These are phyloP conservation scores for Leccinum disarticulatum DNA, from an alignment of 768 basidiomycete genomes.

Conservation along the genomic window DNA sequence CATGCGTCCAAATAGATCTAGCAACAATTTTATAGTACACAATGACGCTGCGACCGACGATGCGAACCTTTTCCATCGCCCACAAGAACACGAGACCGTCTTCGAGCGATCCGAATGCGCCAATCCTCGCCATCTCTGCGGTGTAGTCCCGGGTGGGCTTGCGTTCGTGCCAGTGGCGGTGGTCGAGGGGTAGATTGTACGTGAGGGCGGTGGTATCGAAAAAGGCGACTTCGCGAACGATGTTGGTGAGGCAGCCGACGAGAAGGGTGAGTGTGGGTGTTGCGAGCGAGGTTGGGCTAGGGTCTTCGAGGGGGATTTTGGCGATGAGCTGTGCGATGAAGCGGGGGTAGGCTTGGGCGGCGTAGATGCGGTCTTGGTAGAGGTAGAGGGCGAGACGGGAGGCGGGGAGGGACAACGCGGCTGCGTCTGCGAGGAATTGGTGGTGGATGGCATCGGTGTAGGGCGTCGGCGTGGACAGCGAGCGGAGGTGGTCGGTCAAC, in stretches of 20 bases:
- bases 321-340: slow-evolving; percentile 68
- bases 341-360: slow-evolving; percentile 69
- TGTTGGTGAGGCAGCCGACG: slow-evolving; percentile 53
- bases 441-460: slow-evolving; percentile 54
- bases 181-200: slow-evolving; percentile 44
- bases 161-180: slow-evolving; percentile 44
- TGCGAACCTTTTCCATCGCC: slow-evolving; percentile 72
- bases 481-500: slow-evolving; percentile 36
- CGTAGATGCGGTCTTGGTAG: slow-evolving; percentile 73
- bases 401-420: slow-evolving; percentile 47
- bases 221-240: slow-evolving; percentile 58
- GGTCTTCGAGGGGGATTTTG: slow-evolving; percentile 46
- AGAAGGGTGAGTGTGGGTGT: slow-evolving; percentile 47
- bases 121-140: slow-evolving; percentile 64
- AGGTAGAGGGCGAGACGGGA: slow-evolving; percentile 60
- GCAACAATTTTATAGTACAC: neutral
- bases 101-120: slow-evolving; percentile 44
- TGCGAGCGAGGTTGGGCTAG: slow-evolving; percentile 7
- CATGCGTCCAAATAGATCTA: slow-evolving; percentile 74
- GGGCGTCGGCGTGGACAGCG: slow-evolving; percentile 34
- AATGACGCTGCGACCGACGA: no score
- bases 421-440: slow-evolving; percentile 59
- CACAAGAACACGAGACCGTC: slow-evolving; percentile 74
- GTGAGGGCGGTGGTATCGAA: slow-evolving; percentile 51
- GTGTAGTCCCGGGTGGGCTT: slow-evolving; percentile 69